Base-by-base conservation (phyloP, 192 early-diverging fungal species). In the Gorgonomyces haynaldii region DNA sequence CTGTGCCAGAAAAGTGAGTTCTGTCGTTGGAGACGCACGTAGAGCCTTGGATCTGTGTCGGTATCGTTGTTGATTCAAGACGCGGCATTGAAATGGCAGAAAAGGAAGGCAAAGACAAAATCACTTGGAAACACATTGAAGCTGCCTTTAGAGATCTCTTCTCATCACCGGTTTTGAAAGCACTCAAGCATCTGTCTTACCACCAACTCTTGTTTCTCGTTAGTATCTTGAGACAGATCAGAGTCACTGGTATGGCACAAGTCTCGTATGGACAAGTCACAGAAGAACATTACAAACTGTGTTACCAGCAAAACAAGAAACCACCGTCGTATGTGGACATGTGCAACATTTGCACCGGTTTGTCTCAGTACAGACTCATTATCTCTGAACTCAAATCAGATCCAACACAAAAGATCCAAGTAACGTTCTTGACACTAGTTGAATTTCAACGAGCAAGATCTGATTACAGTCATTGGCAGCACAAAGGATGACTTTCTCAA, bases 11-110 rank as follows among this genome's bases (percentile, higher is more conserved):
- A 97, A 96, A 65, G 88, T 99, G 3, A 85, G 88, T 21, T 82
- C 91, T 0, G 86, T 99, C n/a, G 83, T 81, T 40, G 93, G 93
- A 3, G 96, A 99, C 64, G 96, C 96, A 16, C 72, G 96, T 24
- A 68, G 92, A 12, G 90, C 89, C 1, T 68, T 99, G 28, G 94
- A 96, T 60, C 90, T 99, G 32, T 96, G 91, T 63, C 70, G 84
- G 82, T 84, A 54, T 46, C 38, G 16, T 38, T 48, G 35, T 16
- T 38, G 15, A 21, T 52, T 27, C 48, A 50, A 62, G 58, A 19
- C 52, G 61, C 3, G 61, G 38, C 8, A 44, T 73, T 6, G 63
- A 56, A 39, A 53, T 70, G 20, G 48, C 15, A 26, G 41, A 51
- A 37, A 51, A 44, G 10, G 25, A 16, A 40, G 16, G 57, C 51